phyloP scores from a whole-genome alignment of 768 basidiomycete genomes.

The Pholiota microspora region DNA sequence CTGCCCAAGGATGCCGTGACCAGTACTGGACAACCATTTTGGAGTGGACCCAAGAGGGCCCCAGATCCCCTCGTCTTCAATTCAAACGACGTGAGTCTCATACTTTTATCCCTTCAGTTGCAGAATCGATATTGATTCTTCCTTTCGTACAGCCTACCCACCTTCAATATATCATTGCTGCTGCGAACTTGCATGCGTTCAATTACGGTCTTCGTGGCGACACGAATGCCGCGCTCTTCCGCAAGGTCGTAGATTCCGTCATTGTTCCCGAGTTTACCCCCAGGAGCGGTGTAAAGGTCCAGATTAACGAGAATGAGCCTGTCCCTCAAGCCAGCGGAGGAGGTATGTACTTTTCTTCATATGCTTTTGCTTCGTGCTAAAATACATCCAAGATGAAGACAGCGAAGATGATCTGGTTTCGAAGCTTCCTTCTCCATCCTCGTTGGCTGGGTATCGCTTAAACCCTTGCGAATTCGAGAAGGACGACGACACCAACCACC shows the following conservation, averaged over 20 bases:
- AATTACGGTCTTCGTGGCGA: conserved; percentile 97
- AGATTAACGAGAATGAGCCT: conserved; percentile 91
- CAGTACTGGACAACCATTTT: conserved; percentile 93
- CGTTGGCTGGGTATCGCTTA: conserved; percentile 93
- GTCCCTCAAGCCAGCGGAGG: conserved; percentile 52
- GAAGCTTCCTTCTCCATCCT: conserved; percentile 84
- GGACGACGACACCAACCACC: conserved; percentile 96
- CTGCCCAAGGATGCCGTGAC: conserved; percentile 93
- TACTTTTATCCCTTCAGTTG: conserved; percentile 1
- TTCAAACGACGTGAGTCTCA: conserved; percentile 73
- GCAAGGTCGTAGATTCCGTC: conserved; percentile 79
- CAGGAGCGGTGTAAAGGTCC: conserved; percentile 87
- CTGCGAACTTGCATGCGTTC: conserved; percentile 94
- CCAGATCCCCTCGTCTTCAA: conserved; percentile 89
- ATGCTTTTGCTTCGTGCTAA: conserved; percentile 2
- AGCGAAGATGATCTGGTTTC: conserved; percentile 54
- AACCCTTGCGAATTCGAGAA: conserved; percentile 98
- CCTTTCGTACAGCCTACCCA: conserved; percentile 70
- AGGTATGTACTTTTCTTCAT: conserved; percentile 27
- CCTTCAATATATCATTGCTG: conserved; percentile 85
- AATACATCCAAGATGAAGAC: conserved; percentile 43
- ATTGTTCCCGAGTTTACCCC: conserved; percentile 93
- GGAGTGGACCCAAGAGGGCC: conserved; percentile 98
- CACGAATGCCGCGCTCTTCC: conserved; percentile 74
- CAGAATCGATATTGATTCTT: too few relatives aligned